Base-by-base conservation (phyloP, 2,329 filamentous ascomycete genomes). In the Amylocarpus encephaloides region DNA sequence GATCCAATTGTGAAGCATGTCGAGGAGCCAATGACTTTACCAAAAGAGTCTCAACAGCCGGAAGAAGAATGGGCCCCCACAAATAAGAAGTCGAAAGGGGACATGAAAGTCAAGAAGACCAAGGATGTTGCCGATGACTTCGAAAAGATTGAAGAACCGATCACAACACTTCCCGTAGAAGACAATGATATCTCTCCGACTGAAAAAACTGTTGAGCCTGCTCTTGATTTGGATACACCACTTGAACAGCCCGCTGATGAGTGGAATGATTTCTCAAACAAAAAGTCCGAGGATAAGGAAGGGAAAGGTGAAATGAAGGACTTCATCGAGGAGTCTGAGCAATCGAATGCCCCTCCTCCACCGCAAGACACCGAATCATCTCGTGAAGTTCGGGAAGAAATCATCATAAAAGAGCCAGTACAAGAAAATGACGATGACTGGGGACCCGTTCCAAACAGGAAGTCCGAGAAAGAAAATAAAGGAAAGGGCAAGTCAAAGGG, bases 41-140 rank as follows among this genome's bases (percentile, higher is more conserved):
- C 22, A 26, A 7, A 26, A 26, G 22, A 26, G 38, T 42, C 33
- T n/a, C 13, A 51, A 36, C 48, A 53, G 26, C 43, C 49, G 11
- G 43, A 26, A 22, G 57, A 58, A 34, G 54, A 49, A 49, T 39
- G 33, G 16, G 38, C 26, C n/a, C 13, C 44, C 13, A 36, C 56
- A 19, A 48, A 11, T 10, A 60, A 60, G 39, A 55, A 58, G 44
- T 55, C 49, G 12, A 59, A 60, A 43, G 55, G 56, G 34, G 54
- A 59, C 40, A 60, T 58, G 48, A 59, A 58, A 34, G n/a, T n/a
- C n/a, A n/a, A n/a, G n/a, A 55, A 57, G 16, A 44, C 32, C 32
- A 55, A 53, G 34, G 49, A 26, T 26, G 4, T 26, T 26, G 7
- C 51, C 12, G 45, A 16, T 40, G 3, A 43, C 13, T 50, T 49